These are phyloP conservation scores for Ustilago tritici DNA, from an alignment of 1,284 basidiomycete genomes.

Conservation along the genomic window DNA sequence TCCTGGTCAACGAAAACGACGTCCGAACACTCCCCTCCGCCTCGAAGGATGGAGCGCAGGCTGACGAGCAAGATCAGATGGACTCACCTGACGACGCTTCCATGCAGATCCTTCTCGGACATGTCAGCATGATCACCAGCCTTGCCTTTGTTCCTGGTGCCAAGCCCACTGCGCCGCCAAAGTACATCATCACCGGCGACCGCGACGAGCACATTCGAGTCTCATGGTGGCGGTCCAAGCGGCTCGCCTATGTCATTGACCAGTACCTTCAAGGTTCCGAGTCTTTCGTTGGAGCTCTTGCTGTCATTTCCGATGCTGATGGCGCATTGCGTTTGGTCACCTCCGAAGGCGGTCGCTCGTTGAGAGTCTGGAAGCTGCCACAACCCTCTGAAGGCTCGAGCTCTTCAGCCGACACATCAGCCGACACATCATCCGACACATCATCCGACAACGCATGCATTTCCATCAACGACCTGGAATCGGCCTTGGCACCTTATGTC, in stretches of 20 bases:
- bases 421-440: conserved; percentile 14
- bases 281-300: conserved; percentile 58
- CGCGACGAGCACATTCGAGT: conserved; percentile 69
- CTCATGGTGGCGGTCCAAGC: conserved; percentile 62
- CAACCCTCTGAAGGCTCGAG: conserved; percentile 9
- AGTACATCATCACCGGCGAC: conserved; percentile 59
- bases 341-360: conserved; percentile 55
- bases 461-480: conserved; percentile 39
- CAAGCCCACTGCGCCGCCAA: conserved; percentile 21
- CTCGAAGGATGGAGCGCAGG: not conserved
- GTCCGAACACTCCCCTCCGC: conserved; percentile 22
- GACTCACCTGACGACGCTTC: conserved; percentile 47
- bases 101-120: conserved; percentile 58
- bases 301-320: conserved; percentile 32
- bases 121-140: conserved; percentile 64
- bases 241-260: conserved; percentile 58
- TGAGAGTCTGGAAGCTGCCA: conserved; percentile 56
- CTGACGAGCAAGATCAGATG: conserved; percentile 49
- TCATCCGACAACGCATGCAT: conserved; percentile 30
- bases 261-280: conserved; percentile 60
- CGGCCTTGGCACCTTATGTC: conserved; percentile 37
- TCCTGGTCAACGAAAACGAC: conserved; percentile 38
- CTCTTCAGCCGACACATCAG: conserved; percentile 12
- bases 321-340: conserved; percentile 43
- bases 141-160: conserved; percentile 50